Base-by-base conservation (phyloP, 2,329 filamentous ascomycete genomes). In the Clonostachys sp. region DNA sequence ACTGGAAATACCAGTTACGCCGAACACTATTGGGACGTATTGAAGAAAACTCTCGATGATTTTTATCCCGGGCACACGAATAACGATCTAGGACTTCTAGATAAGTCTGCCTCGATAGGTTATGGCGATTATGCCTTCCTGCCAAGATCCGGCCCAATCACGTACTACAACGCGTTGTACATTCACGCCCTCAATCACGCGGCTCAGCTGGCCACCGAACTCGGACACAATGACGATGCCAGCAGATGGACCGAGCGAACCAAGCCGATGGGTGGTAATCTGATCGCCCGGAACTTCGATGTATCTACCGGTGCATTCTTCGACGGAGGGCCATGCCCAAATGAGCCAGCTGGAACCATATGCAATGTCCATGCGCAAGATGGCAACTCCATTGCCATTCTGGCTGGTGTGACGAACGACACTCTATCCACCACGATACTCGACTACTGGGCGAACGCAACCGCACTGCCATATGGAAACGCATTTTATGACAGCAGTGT, bases 91-190 rank as follows among this genome's bases (percentile, higher is more conserved):
- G 59, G 59, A 1, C 63, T 75, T 1, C 60, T 79, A 4, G 60
- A 66, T 17, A 75, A 76, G 47, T 65, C 63, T 3, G 53, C 48
- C 1, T 50, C 52, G 10, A 45, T 50, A n/a, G 63, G 61, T 35
- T 75, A 75, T 49, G 75, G 75, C 5, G 75, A 79, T 55, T 79
- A 72, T 52, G 75, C 74, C 1, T 79, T 79, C 52, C 57, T 78
- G 2, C 64, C 65, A 2, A 66, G 75, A 5, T 65, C 59, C 18
- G 75, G 75, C 1, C 60, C 71, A 2, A 68, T 76, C 18, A 75
- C 73, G 0, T 79, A 79, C 50, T 78, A 77, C 65, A 79, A 74
- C 49, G 72, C 72, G 1, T 61, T 78, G 4, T 77, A 78, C 47
- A 66, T 74, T 3, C 61, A 71, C 7, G 73, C 74, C 0, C 62